Conservation (phyloP, 2,329 filamentous ascomycete species). For the Microsporum audouinii region DNA sequence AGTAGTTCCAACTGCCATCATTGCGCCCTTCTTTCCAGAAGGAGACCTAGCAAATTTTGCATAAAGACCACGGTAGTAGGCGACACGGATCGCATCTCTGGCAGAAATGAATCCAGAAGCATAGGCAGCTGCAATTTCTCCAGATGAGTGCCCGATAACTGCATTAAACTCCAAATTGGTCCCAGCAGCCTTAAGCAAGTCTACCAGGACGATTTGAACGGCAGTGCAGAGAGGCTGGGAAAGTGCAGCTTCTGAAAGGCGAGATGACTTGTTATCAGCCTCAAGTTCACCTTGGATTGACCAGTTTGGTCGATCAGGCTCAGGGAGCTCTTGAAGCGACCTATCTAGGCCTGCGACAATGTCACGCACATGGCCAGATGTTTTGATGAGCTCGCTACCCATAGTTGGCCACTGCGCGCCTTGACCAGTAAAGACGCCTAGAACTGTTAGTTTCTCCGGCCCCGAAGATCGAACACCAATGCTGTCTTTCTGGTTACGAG, state of each 20-base stretch:
- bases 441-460: background rate
- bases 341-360: constrained; percentile 11
- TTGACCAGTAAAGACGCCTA: constrained; percentile 16
- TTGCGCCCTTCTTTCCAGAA: constrained; percentile 28
- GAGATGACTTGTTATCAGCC: background rate
- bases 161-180: constrained; percentile 20
- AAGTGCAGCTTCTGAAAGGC: constrained; percentile 3
- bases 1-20: constrained; percentile 39
- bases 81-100: constrained; percentile 33
- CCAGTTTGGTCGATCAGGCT: constrained; percentile 8
- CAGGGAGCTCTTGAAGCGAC: constrained; percentile 8
- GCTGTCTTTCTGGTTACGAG: background rate
- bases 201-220: constrained; percentile 13
- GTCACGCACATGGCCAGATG: background rate
- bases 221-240: constrained; percentile 16
- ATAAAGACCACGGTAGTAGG: constrained; percentile 37
- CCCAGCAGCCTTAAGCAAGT: constrained; percentile 17
- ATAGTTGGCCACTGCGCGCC: constrained; percentile 16
- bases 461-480: background rate
- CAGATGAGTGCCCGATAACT: constrained; percentile 40
- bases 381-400: constrained; percentile 13
- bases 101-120: constrained; percentile 36
- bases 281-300: constrained; percentile 14
- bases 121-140: constrained; percentile 42
- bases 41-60: constrained; percentile 14